Evolutionary conservation across 2,329 filamentous ascomycete species (phyloP).

Genomic region (Allantophomopsis lycopodina): DNA sequence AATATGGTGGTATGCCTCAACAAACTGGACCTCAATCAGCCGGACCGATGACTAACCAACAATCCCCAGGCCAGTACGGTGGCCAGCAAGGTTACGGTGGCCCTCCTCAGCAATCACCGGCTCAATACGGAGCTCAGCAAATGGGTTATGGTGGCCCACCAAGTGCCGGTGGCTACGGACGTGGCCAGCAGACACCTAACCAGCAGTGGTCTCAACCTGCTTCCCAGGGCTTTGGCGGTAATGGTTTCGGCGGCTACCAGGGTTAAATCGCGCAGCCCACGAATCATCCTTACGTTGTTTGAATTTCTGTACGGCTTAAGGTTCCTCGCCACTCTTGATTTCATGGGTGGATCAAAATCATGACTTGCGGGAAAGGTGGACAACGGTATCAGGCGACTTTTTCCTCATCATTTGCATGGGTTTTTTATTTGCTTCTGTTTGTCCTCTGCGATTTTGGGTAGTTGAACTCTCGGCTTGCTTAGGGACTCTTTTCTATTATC

Average conservation of each 20-base stretch:
- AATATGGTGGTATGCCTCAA: slow-evolving; percentile 61
- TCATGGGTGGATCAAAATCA: too few relatives aligned
- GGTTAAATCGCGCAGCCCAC: slow-evolving; percentile 24
- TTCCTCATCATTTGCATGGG: too few relatives aligned
- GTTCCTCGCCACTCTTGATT: not conserved
- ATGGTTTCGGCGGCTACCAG: slow-evolving; percentile 50
- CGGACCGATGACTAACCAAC: slow-evolving; percentile 21
- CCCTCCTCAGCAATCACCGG: slow-evolving; percentile 46
- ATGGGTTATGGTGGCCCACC: slow-evolving; percentile 60
- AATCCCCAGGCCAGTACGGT: slow-evolving; percentile 31
- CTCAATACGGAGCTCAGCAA: slow-evolving; percentile 50
- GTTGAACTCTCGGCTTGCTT: too few relatives aligned
- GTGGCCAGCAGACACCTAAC: slow-evolving; percentile 36
- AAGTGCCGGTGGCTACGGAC: slow-evolving; percentile 75
- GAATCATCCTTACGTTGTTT: slow-evolving; percentile 1
- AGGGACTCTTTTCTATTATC: too few relatives aligned
- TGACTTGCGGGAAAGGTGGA: too few relatives aligned
- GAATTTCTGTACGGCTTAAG: too few relatives aligned
- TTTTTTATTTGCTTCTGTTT: too few relatives aligned
- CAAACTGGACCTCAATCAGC: slow-evolving; percentile 20
- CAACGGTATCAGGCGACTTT: too few relatives aligned
- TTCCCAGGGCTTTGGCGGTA: slow-evolving; percentile 45
- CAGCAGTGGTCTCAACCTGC: slow-evolving; percentile 33
- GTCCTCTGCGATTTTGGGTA: too few relatives aligned
- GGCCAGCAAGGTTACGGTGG: slow-evolving; percentile 56